phyloP scores from a whole-genome alignment of 768 basidiomycete species.

The Kwoniella botswanensis region DNA sequence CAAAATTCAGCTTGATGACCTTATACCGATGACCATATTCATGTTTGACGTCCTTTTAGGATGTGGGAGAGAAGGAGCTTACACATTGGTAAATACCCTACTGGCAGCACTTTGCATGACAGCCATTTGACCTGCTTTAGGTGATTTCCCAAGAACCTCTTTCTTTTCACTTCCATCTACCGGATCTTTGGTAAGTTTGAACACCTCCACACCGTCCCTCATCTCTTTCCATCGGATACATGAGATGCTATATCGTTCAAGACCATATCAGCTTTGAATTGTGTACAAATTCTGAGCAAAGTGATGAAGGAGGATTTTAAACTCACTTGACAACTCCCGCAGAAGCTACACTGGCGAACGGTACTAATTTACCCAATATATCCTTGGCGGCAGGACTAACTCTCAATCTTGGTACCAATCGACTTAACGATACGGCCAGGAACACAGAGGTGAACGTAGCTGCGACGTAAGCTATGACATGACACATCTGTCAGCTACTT shows the following conservation, averaged over 20 bases:
- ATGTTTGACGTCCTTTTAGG: no score
- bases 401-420: slow-evolving; percentile 56
- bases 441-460: slow-evolving; percentile 59
- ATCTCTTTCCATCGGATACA: slow-evolving; percentile 61
- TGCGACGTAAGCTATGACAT: slow-evolving; percentile 56
- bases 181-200: slow-evolving; percentile 44
- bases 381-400: slow-evolving; percentile 46
- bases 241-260: slow-evolving; percentile 43
- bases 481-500: not conserved
- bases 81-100: slow-evolving; percentile 60
- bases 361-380: slow-evolving; percentile 50
- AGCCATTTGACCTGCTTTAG: slow-evolving; percentile 58
- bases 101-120: slow-evolving; percentile 59
- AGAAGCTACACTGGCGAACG: slow-evolving; percentile 60
- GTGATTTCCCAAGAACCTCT: slow-evolving; percentile 57
- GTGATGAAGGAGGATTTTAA: not conserved
- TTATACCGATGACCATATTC: no score
- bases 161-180: slow-evolving; percentile 43
- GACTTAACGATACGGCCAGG: slow-evolving; percentile 59
- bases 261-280: no score
- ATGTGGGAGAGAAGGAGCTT: not conserved
- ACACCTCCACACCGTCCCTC: slow-evolving; percentile 58
- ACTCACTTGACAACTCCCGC: slow-evolving; percentile 61
- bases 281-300: not conserved
- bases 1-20: no score